Conservation (phyloP, 805 yeast species). For the Metschnikowia reukaufii region DNA sequence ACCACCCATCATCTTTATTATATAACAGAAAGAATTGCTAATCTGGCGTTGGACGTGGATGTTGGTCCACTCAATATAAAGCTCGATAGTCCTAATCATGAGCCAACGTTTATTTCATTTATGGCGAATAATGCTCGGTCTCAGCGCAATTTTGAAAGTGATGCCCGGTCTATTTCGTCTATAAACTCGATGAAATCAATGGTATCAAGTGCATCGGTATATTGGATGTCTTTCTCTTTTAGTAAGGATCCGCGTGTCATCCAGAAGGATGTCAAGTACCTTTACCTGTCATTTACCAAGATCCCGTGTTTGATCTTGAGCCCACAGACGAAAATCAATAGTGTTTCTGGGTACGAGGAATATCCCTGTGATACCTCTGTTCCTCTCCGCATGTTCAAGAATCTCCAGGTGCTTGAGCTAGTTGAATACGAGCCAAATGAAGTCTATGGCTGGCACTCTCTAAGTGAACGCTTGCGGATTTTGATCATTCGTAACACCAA, state of each 20-base stretch:
- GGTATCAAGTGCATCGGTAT: slow-evolving; percentile 42
- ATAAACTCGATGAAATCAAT: slow-evolving; percentile 58
- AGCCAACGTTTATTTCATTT: slow-evolving; percentile 56
- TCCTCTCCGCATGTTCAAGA: slow-evolving; percentile 61
- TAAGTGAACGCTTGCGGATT: slow-evolving; percentile 55
- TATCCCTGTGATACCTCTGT: slow-evolving; percentile 71
- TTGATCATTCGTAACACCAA: slow-evolving; percentile 53
- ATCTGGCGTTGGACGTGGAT: slow-evolving; percentile 43
- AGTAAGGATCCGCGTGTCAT: slow-evolving; percentile 44
- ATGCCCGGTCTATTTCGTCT: slow-evolving; percentile 53
- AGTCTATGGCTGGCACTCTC: slow-evolving; percentile 61
- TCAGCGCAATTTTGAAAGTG: slow-evolving; percentile 41
- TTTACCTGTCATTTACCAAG: slow-evolving; percentile 63
- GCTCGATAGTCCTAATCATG: slow-evolving; percentile 56
- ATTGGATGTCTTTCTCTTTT: slow-evolving; percentile 38
- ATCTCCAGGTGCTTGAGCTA: slow-evolving; percentile 60
- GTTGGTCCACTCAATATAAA: slow-evolving; percentile 65
- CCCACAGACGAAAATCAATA: slow-evolving; percentile 57
- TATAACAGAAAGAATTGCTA: slow-evolving; percentile 57
- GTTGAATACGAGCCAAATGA: slow-evolving; percentile 63
- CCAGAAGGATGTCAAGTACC: slow-evolving; percentile 53
- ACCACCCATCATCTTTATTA: slow-evolving; percentile 66
- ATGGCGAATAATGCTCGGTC: slow-evolving; percentile 54
- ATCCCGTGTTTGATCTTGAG: slow-evolving; percentile 62
- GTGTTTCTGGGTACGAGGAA: slow-evolving; percentile 64